A percentile compares a stretch with the other conserved stretches of the same genome.
Evolutionary conservation across 208 protist species (phyloP).

Genomic region (Wallacemonas sp.): DNA sequence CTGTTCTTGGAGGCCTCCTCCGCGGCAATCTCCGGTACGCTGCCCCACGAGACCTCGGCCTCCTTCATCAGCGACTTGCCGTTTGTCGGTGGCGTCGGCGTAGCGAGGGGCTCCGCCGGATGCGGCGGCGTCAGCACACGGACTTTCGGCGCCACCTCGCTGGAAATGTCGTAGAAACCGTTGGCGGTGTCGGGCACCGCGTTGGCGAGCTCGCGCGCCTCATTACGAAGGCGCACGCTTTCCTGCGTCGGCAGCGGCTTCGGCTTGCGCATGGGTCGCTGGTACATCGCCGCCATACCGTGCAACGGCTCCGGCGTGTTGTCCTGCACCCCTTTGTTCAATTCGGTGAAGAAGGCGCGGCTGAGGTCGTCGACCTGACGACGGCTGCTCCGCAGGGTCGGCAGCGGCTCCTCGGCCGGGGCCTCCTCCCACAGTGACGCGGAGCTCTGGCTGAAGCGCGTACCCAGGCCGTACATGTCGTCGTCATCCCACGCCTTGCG

Average conservation of each 20-base stretch:
- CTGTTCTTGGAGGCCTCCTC: background rate
- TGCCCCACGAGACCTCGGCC: constrained; percentile 16
- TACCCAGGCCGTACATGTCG: constrained; percentile 1
- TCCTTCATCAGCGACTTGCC: background rate
- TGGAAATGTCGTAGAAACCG: constrained; percentile 9
- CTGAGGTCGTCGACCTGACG: constrained; percentile 4
- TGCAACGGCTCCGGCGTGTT: background rate
- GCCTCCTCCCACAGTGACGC: background rate
- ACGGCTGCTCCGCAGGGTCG: background rate
- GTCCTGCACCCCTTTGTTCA: constrained; percentile 6
- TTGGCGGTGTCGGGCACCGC: background rate
- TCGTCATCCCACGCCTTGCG: constrained; percentile 8
- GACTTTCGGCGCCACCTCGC: background rate
- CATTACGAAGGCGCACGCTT: constrained; percentile 6
- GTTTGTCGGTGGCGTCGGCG: background rate
- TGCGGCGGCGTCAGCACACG: background rate
- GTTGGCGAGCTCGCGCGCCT: background rate
- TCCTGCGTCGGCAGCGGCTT: background rate
- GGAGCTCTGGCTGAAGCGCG: background rate
- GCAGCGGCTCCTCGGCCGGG: background rate
- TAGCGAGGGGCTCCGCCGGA: background rate
- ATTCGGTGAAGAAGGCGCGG: constrained; percentile 7
- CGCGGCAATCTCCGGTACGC: background rate
- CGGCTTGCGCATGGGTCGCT: constrained; percentile 5
- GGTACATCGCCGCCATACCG: constrained; percentile 13